These are phyloP conservation scores for Mucor circinelloides DNA, from an alignment of 371 early-diverging fungal species.

Conservation along the genomic window DNA sequence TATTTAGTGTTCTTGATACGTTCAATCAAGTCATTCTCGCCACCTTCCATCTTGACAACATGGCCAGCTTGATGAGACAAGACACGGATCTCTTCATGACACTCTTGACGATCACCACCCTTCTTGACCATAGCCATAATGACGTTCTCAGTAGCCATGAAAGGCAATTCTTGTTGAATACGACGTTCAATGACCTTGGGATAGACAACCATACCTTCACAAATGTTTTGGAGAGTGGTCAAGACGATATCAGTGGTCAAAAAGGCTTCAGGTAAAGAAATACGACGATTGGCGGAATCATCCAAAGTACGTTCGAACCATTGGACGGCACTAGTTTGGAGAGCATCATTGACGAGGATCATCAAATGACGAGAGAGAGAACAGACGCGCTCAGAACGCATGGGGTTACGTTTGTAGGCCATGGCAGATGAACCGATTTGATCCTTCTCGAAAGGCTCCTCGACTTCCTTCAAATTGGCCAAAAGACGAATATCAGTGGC, in stretches of 20 bases:
- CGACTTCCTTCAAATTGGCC: constrained; percentile 96
- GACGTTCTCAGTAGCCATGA: constrained; percentile 99
- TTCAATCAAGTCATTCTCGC: constrained; percentile 94
- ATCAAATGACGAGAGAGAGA: constrained; percentile 95
- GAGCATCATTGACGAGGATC: constrained; percentile 86
- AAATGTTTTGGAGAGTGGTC: constrained; percentile 93
- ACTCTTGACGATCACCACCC: constrained; percentile 95
- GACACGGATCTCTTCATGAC: constrained; percentile 97
- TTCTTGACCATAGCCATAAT: constrained; percentile 98
- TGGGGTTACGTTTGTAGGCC: constrained; percentile 99
- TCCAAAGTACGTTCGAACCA: constrained; percentile 98
- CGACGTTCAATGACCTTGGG: constrained; percentile 92
- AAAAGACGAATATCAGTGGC: constrained; percentile 96
- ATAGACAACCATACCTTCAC: constrained; percentile 95
- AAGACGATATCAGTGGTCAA: constrained; percentile 95
- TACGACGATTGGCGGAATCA: constrained; percentile 95
- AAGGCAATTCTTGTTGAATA: constrained; percentile 94
- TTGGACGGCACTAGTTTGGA: constrained; percentile 90
- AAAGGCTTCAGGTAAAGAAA: constrained; percentile 96
- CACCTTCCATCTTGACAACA: constrained; percentile 91
- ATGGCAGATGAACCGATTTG: constrained; percentile 98
- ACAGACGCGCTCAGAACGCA: constrained; percentile 97
- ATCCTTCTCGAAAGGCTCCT: constrained; percentile 98
- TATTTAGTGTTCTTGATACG: constrained; percentile 82
- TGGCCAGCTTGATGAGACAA: constrained; percentile 91